Evolutionary conservation across 129 eudicot genomes (phyloP).

Genomic region (Scalesia atractyloides): DNA sequence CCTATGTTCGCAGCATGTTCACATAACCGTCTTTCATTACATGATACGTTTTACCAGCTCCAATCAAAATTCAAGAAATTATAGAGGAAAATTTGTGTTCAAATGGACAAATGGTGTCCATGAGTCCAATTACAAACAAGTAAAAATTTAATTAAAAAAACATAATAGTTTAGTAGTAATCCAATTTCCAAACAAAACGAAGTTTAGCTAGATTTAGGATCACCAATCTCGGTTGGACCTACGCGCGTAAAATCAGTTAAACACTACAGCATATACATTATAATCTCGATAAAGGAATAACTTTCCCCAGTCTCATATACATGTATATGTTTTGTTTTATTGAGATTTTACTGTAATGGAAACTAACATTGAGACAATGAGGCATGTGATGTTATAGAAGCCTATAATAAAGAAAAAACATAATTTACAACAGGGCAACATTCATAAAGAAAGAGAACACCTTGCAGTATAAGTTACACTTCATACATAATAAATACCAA

Average conservation of each 20-base stretch:
- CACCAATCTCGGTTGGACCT: no score
- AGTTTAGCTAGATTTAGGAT: no score
- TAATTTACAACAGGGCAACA: conserved; percentile 37
- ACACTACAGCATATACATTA: no score
- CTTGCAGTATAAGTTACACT: conserved; percentile 55
- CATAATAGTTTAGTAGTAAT: no score
- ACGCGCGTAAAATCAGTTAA: no score
- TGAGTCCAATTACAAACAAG: neutral
- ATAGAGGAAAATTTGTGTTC: neutral
- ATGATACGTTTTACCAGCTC: neutral
- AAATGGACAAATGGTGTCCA: neutral
- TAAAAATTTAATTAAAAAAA: no score
- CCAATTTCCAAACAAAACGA: no score
- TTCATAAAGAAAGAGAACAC: conserved; percentile 38
- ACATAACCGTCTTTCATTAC: no score
- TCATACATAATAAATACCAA: conserved; percentile 46
- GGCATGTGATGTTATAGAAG: neutral
- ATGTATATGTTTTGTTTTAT: no score
- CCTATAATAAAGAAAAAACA: neutral
- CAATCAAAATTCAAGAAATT: neutral
- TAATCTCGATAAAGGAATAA: neutral
- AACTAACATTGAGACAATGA: neutral
- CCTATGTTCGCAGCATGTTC: no score
- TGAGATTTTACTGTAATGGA: no score
- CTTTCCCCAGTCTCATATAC: neutral